These are phyloP conservation scores for Oryza australiensis DNA, from an alignment of 176 grass and related monocot genomes.

Conservation along the genomic window DNA sequence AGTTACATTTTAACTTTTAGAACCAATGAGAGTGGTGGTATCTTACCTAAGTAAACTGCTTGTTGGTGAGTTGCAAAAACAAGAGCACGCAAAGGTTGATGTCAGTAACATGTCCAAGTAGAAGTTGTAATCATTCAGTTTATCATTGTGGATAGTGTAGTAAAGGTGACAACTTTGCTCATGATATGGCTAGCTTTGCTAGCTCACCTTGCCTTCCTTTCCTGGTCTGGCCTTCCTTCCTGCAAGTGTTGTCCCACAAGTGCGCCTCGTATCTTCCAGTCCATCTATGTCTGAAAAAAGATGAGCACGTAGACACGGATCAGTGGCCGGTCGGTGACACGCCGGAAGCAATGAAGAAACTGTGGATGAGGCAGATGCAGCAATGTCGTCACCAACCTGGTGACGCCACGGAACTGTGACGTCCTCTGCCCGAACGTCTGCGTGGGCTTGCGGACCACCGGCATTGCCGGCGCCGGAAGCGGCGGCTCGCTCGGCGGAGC, in stretches of 20 bases:
- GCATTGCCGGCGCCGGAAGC: conserved; percentile 25
- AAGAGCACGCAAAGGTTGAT: neutral
- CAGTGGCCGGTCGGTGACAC: neutral
- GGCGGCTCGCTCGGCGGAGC: conserved; percentile 10
- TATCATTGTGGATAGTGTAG: neutral
- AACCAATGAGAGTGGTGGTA: neutral
- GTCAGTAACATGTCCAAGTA: conserved; percentile 20
- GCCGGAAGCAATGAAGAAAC: neutral
- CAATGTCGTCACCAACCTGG: conserved; percentile 43
- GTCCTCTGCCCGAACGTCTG: conserved; percentile 92
- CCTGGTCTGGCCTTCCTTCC: conserved; percentile 93
- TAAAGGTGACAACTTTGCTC: neutral
- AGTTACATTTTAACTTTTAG: neutral
- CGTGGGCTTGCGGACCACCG: conserved; percentile 44
- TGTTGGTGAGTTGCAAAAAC: neutral
- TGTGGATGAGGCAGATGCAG: neutral
- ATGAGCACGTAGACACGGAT: neutral
- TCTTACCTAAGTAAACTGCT: conserved; percentile 92
- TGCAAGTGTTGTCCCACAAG: conserved; percentile 92
- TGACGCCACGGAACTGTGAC: conserved; percentile 87
- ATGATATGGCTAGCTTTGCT: no score
- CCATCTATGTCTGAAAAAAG: conserved; percentile 71
- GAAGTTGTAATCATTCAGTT: conserved; percentile 2
- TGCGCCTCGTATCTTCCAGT: conserved; percentile 94
- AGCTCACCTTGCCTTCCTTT: conserved; percentile 90